Base-by-base conservation (phyloP, 2,329 filamentous ascomycete genomes). In the Apiospora rasikravindrae region DNA sequence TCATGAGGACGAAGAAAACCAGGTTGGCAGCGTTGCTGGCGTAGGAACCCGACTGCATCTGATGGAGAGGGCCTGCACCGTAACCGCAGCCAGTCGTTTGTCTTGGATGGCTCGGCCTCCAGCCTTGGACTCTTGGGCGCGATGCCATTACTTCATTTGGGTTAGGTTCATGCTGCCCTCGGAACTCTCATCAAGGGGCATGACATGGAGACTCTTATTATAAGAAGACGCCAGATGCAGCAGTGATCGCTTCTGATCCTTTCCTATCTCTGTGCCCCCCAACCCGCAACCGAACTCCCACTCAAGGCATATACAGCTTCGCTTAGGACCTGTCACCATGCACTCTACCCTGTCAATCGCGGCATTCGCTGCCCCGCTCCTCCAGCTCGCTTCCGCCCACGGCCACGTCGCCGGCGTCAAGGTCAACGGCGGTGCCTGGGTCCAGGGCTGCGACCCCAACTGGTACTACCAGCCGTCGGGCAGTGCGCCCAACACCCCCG, bases 381-480 rank as follows among this genome's bases (percentile, higher is more conserved):
- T 73, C 51, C 70, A 70, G 11, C 68, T 77, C 42, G 73, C 69
- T 16, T 74, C 74, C 6, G 76, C 75, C 64, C 77, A 78, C 49
- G 77, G 77, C 51, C 75, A 76, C 37, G 74, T 78, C 10, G 67
- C 73, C 29, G 77, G 76, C 13, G 70, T 77, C 51, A 72, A 70
- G 67, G 75, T 77, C 45, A 77, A 78, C 71, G 70, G 71, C 37
- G 76, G 72, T 19, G 22, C 53, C 14, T 75, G 71, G 73, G 70
- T 76, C 68, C 69, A 73, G 2, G 75, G 76, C 4, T 42, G 67
- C 68, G 75, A 78, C 71, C 77, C 77, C 1, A 77, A 76, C 72
- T 78, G 77, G 77, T 77, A 76, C 70, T 77, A 77, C 57, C 69
- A 73, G 29, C 73, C 76, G 2, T 49, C 64, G 1, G 77, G 74